These are phyloP conservation scores for Sanghuangporus weigelae DNA, from an alignment of 1,284 basidiomycete species.

Conservation along the genomic window DNA sequence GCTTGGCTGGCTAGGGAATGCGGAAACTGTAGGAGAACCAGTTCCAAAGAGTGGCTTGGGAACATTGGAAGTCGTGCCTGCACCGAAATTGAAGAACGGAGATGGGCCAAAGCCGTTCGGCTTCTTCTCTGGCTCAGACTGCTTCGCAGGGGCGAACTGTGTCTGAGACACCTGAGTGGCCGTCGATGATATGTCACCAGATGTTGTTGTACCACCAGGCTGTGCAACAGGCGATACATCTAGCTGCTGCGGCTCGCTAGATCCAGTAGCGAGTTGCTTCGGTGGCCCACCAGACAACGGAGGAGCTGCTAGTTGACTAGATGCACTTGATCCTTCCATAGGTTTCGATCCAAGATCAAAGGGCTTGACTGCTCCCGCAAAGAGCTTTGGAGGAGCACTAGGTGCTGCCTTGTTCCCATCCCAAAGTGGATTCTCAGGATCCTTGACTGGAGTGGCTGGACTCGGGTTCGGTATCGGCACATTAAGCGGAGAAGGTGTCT, in stretches of 20 bases:
- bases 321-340: neutral
- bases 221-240: neutral
- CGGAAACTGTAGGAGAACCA: neutral
- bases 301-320: neutral
- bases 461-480: neutral
- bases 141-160: neutral
- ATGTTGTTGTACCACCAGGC: neutral
- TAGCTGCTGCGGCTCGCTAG: neutral
- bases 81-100: constrained; percentile 10
- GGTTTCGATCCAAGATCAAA: constrained; percentile 8
- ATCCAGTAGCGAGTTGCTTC: neutral
- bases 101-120: neutral
- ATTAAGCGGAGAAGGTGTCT: neutral
- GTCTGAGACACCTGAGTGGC: neutral
- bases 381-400: neutral
- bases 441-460: constrained; percentile 6
- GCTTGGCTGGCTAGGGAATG: constrained; percentile 19
- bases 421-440: constrained; percentile 16
- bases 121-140: constrained; percentile 8
- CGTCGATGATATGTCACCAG: neutral
- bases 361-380: constrained; percentile 2
- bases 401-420: neutral
- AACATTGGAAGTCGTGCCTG: neutral
- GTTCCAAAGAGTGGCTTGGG: constrained; percentile 16
- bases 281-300: constrained; percentile 4